Percentiles rank a stretch among this genome's conserved stretches.
phyloP scores from a whole-genome alignment of 805 yeast genomes.

The Saccharomycopsis vini region DNA sequence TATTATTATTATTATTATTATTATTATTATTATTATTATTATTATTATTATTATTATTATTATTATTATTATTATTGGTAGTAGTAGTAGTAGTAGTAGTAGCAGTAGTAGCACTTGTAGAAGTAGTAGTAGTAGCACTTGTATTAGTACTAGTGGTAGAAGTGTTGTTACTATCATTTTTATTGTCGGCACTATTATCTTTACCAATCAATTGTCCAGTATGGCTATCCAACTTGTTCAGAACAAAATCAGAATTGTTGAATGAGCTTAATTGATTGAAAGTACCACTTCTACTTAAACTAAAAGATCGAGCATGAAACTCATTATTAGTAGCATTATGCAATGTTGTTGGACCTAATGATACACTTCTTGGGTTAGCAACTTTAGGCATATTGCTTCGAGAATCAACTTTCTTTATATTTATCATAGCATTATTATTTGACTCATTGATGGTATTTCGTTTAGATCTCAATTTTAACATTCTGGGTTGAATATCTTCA shows the following conservation, averaged over 20 bases:
- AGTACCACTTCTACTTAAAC: slow-evolving; percentile 14
- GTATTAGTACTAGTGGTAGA: neutral
- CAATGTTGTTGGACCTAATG: slow-evolving; percentile 4
- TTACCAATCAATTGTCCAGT: too few relatives aligned
- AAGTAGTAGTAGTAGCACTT: neutral
- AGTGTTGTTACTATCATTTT: neutral
- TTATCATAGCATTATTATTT: too few relatives aligned
- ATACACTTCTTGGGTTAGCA: neutral
- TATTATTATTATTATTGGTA: neutral
- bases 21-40: too few relatives aligned
- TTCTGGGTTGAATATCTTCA: neutral
- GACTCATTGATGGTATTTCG: slow-evolving; percentile 1
- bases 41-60: too few relatives aligned
- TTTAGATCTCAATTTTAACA: neutral
- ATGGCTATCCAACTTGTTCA: neutral
- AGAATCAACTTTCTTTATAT: too few relatives aligned
- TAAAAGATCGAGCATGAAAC: slow-evolving; percentile 14
- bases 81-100: neutral
- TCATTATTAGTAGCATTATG: slow-evolving; percentile 5
- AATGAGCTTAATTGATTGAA: slow-evolving; percentile 5
- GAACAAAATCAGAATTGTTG: neutral
- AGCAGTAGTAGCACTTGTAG: neutral
- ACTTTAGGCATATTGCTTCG: neutral
- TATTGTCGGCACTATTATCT: too few relatives aligned
- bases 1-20: too few relatives aligned